Conservation (phyloP, 345 rosid species). For the Turritis glabra region DNA sequence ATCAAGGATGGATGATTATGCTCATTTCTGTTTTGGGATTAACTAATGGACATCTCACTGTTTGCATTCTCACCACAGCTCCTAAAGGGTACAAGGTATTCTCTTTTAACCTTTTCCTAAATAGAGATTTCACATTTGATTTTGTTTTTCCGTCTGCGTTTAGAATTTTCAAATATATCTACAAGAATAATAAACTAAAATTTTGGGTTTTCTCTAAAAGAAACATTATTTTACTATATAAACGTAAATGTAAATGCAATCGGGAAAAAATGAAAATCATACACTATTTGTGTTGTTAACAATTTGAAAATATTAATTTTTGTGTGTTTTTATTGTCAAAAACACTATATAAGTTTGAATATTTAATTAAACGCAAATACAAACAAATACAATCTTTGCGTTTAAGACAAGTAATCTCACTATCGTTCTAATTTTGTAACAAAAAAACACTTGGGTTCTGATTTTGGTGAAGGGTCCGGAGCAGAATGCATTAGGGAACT, state of each 20-base stretch:
- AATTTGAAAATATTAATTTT: too few relatives aligned
- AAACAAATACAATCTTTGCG: background rate
- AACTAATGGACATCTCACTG: conserved; percentile 79
- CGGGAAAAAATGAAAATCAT: too few relatives aligned
- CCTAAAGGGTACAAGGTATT: conserved; percentile 56
- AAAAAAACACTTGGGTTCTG: background rate
- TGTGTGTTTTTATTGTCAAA: too few relatives aligned
- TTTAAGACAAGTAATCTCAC: background rate
- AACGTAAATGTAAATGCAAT: too few relatives aligned
- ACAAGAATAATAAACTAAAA: too few relatives aligned
- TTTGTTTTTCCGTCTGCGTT: background rate
- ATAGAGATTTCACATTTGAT: background rate
- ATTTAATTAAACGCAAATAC: too few relatives aligned
- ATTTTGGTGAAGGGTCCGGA: conserved; percentile 73
- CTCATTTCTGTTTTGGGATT: conserved; percentile 68
- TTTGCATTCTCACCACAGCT: conserved; percentile 76
- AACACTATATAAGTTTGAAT: too few relatives aligned
- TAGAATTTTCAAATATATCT: too few relatives aligned
- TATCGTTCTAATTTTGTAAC: background rate
- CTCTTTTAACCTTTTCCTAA: background rate
- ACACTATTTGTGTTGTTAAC: too few relatives aligned
- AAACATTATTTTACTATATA: too few relatives aligned
- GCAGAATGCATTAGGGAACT: conserved; percentile 87
- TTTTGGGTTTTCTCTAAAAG: too few relatives aligned
- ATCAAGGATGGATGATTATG: conserved; percentile 91